Percentiles rank a stretch among this genome's conserved stretches.
Evolutionary conservation across 169 alveolate genomes (phyloP).

Genomic region (Cryptosporidium viatorum): DNA sequence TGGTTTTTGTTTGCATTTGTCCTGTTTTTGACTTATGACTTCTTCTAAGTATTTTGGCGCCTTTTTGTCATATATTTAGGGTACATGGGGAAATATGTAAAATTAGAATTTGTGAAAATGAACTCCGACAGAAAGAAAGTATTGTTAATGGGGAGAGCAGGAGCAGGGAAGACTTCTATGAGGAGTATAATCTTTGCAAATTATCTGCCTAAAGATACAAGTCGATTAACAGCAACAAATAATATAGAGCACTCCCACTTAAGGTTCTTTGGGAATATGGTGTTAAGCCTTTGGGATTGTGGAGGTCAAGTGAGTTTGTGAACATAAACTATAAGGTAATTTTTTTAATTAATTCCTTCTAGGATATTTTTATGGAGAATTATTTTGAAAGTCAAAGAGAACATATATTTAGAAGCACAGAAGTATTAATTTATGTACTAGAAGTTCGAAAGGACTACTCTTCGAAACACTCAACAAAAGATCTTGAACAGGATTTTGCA

Average conservation of each 20-base stretch:
- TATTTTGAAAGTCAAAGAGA: conserved; percentile 92
- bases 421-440: conserved; percentile 92
- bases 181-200: conserved; percentile 95
- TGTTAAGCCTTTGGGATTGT: conserved; percentile 93
- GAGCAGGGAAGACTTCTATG: conserved; percentile 95
- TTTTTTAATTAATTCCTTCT: neutral
- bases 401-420: conserved; percentile 88
- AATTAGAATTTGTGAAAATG: conserved; percentile 47
- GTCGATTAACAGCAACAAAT: conserved; percentile 85
- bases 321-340: neutral
- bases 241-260: conserved; percentile 87
- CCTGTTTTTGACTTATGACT: neutral
- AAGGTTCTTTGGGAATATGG: conserved; percentile 92
- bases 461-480: conserved; percentile 62
- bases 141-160: conserved; percentile 92
- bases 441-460: conserved; percentile 80
- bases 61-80: neutral
- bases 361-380: conserved; percentile 93
- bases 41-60: neutral
- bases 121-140: conserved; percentile 82
- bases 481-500: conserved; percentile 85
- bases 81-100: conserved; percentile 10
- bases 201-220: conserved; percentile 89
- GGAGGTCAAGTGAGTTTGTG: conserved; percentile 90
- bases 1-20: neutral